Evolutionary conservation across 345 rosid genomes (phyloP), one percentile per base, ranked within the genome.

Genomic region (Euphorbia pulcherrima): DNA sequence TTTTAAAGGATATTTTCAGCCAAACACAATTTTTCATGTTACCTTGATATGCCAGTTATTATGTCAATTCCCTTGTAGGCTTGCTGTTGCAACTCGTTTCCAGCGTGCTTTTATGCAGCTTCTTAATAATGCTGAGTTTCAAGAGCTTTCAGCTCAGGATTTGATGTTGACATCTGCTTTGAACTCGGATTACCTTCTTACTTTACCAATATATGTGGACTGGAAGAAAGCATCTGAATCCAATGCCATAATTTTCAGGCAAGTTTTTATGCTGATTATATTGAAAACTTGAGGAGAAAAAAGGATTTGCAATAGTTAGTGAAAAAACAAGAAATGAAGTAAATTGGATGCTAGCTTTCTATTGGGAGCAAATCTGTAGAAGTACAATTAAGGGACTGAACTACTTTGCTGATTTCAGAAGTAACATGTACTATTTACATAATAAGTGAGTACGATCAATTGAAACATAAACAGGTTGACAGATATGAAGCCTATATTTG

Each of bases 31-130:
- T 0, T 18, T 56, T 29, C 62, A 44, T 46, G 28, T n/a, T 35
- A 23, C 14, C 7, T 62, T 24, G 14, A n/a, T 8, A 59, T 13
- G 41, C 20, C 13, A 69, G 60, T 71, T 18, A 13, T 58, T 40
- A 24, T 67, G 68, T 33, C 18, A 72, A 58, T 41, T 60, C 29
- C 17, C 64, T 63, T 81, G 80, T 77, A 93, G 98, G 72, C 84
- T 86, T 41, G 86, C 73, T 59, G 92, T 82, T 79, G 89, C 93
- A 65, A 78, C 94, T 4, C 92, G 90, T 74, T 90, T 93, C 81
- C 98, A 90, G 85, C 90, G 84, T 72, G 81, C 89, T 81, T 93
- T 88, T 75, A 88, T 90, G 96, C 94, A 81, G 81, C 97, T 93
- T 68, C 97, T 93, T 18, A 58, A 70, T 54, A 76, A 80, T 77